A percentile compares a stretch with the other conserved stretches of the same genome.
Conservation (phyloP, 2,329 filamentous ascomycete species). For the Aspergillus sp. region DNA sequence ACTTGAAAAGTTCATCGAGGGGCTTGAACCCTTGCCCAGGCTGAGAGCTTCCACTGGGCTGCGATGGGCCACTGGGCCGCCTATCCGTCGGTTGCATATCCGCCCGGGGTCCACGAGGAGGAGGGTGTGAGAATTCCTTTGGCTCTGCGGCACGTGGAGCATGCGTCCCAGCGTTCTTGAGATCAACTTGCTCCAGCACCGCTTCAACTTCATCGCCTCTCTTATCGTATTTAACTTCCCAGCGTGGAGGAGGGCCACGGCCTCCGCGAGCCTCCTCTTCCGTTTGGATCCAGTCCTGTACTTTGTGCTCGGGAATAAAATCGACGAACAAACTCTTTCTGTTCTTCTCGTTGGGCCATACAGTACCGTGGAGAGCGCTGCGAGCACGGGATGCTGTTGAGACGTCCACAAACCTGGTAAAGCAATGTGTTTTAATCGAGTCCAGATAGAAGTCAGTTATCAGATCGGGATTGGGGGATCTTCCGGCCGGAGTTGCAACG, state of each 20-base stretch:
- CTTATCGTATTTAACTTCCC: constrained; percentile 71
- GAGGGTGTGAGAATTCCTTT: constrained; percentile 21
- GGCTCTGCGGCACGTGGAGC: constrained; percentile 12
- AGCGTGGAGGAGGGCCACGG: constrained; percentile 51
- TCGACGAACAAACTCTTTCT: constrained; percentile 85
- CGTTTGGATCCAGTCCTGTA: constrained; percentile 70
- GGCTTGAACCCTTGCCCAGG: constrained; percentile 52
- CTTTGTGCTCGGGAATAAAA: constrained; percentile 76
- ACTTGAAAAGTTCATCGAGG: constrained; percentile 61
- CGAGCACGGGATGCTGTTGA: constrained; percentile 76
- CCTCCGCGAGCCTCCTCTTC: constrained; percentile 58
- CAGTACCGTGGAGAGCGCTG: constrained; percentile 69
- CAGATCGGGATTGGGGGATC: constrained; percentile 53
- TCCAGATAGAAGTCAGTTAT: constrained; percentile 77
- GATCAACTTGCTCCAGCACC: constrained; percentile 53
- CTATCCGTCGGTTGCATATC: constrained; percentile 22
- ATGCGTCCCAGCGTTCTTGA: constrained; percentile 20
- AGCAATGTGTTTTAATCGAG: constrained; percentile 81
- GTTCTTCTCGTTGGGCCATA: constrained; percentile 85
- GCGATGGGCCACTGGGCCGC: constrained; percentile 26
- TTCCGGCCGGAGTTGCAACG: constrained; percentile 63
- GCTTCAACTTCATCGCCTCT: constrained; percentile 59
- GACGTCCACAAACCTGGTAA: constrained; percentile 69
- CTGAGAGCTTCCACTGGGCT: constrained; percentile 18
- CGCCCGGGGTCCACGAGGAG: constrained; percentile 27